Evolutionary conservation across 352 stramenopile genomes (phyloP).

Genomic region (Pythium monospermum): DNA sequence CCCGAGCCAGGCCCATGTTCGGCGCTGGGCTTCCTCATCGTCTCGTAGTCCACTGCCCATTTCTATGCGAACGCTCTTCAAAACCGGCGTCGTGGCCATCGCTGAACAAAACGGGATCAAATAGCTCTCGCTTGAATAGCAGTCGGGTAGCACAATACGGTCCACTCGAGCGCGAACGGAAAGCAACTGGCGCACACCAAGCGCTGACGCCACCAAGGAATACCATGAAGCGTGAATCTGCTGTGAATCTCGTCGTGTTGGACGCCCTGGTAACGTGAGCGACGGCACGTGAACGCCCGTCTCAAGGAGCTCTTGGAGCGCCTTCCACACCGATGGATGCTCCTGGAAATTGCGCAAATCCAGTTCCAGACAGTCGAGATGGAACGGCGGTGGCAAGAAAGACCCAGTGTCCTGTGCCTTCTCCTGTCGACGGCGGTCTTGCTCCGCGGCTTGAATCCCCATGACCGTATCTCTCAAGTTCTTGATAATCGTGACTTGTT

Average conservation of each 20-base stretch:
- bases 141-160: not conserved
- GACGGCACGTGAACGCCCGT: not conserved
- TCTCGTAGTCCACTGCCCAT: not conserved
- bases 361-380: slow-evolving; percentile 4
- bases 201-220: not conserved
- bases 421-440: too few relatives aligned
- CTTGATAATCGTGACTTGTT: too few relatives aligned
- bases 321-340: slow-evolving; percentile 1
- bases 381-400: too few relatives aligned
- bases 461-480: too few relatives aligned
- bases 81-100: not conserved
- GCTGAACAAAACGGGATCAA: not conserved
- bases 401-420: too few relatives aligned
- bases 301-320: slow-evolving; percentile 3
- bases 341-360: not conserved
- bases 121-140: not conserved
- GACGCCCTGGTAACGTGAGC: slow-evolving; percentile 2
- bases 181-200: not conserved
- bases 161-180: not conserved
- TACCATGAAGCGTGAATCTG: not conserved
- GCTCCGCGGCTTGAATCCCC: too few relatives aligned
- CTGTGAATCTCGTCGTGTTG: too few relatives aligned
- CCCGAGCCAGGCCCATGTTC: not conserved
- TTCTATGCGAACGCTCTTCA: not conserved
- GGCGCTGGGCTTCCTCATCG: not conserved